These are phyloP conservation scores for Pythium rishiriense DNA, from an alignment of 352 stramenopile genomes.

Conservation along the genomic window DNA sequence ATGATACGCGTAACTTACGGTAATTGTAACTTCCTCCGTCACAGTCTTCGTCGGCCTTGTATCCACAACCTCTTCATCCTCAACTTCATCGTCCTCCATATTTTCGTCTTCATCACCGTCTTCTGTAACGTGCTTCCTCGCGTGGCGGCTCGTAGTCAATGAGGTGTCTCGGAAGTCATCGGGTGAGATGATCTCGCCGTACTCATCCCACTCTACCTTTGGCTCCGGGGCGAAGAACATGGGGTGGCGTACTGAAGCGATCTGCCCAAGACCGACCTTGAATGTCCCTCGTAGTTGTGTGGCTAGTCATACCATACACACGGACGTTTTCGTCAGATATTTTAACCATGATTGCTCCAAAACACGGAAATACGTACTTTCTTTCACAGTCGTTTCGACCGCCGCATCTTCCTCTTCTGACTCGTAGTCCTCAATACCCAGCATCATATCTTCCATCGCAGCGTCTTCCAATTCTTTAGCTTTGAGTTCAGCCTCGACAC, in stretches of 20 bases:
- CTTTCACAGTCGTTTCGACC: conserved; percentile 37
- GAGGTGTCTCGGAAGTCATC: conserved; percentile 84
- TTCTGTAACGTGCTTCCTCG: conserved; percentile 62
- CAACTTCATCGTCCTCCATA: conserved; percentile 72
- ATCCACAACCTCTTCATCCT: conserved; percentile 40
- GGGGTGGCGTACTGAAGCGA: conserved; percentile 79
- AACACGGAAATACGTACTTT: conserved; percentile 35
- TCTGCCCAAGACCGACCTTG: conserved; percentile 83
- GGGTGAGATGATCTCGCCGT: conserved; percentile 85
- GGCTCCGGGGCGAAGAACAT: conserved; percentile 88
- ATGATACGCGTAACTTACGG: conserved; percentile 30
- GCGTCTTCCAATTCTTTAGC: conserved; percentile 88
- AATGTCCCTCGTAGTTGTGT: conserved; percentile 85
- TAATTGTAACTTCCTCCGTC: conserved; percentile 63
- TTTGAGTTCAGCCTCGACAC: conserved; percentile 84
- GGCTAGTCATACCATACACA: conserved; percentile 17
- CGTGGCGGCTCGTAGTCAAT: conserved; percentile 58
- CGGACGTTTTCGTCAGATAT: not conserved
- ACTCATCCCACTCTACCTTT: conserved; percentile 90
- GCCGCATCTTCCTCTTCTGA: conserved; percentile 71
- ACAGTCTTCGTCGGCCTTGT: conserved; percentile 82
- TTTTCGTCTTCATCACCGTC: conserved; percentile 60
- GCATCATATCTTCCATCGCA: conserved; percentile 92
- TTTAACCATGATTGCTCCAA: not conserved
- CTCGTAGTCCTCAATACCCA: conserved; percentile 90